These are phyloP conservation scores for Sclerotinia borealis DNA, from an alignment of 2,329 filamentous ascomycete species.

Conservation along the genomic window DNA sequence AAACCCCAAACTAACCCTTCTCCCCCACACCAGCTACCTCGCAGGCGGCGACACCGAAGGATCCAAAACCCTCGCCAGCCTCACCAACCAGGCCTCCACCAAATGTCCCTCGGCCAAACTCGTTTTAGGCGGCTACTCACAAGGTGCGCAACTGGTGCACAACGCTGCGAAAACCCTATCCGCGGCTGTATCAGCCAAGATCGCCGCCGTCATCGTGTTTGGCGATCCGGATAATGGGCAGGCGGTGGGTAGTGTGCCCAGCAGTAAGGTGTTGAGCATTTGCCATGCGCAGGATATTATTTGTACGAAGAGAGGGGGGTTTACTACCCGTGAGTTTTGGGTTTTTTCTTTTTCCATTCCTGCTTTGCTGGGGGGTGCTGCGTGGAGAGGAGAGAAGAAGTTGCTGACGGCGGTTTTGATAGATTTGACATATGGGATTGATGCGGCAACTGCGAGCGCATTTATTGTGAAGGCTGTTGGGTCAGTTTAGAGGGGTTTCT, in stretches of 20 bases:
- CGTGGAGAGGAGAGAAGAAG: background rate
- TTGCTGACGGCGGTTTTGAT: slow-evolving; percentile 37
- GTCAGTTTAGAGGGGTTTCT: background rate
- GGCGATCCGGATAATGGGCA: slow-evolving; percentile 36
- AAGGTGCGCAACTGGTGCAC: slow-evolving; percentile 41
- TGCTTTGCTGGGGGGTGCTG: background rate
- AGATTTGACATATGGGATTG: slow-evolving; percentile 36
- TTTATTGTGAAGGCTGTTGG: slow-evolving; percentile 29
- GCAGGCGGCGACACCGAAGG: background rate
- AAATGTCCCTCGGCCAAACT: slow-evolving; percentile 36
- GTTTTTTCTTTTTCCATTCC: background rate
- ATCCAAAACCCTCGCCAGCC: slow-evolving; percentile 19
- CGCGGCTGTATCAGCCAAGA: slow-evolving; percentile 26
- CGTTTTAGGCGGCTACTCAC: slow-evolving; percentile 37
- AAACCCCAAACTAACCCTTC: background rate
- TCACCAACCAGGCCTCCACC: slow-evolving; percentile 31
- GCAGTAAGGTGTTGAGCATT: slow-evolving; percentile 13
- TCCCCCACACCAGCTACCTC: background rate
- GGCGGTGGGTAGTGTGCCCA: background rate
- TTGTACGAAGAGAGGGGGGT: background rate
- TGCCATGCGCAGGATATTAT: slow-evolving; percentile 5
- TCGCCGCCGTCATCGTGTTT: slow-evolving; percentile 38
- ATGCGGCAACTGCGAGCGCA: slow-evolving; percentile 35
- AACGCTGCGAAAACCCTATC: slow-evolving; percentile 34
- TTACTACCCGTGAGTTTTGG: slow-evolving; percentile 3